phyloP scores from a whole-genome alignment of 345 rosid species.

The Populus pruinosa region DNA sequence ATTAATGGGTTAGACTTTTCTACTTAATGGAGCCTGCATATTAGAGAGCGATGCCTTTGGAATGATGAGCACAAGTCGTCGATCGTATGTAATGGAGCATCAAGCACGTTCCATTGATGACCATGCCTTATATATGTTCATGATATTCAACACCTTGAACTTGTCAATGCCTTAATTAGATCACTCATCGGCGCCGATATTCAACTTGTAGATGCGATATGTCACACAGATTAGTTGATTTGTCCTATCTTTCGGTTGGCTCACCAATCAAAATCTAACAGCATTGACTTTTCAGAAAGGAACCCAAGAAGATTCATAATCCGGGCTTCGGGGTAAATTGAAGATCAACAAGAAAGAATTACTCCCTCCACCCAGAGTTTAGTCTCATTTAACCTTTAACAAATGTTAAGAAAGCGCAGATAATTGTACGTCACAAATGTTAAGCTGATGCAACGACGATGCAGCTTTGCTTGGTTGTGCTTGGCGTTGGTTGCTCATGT shows the following conservation, averaged over 20 bases:
- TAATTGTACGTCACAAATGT: no score
- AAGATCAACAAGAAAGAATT: no score
- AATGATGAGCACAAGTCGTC: neutral
- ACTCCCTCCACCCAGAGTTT: no score
- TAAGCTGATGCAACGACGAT: no score
- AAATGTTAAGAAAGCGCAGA: no score
- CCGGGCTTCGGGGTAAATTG: no score
- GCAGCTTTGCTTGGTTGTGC: no score
- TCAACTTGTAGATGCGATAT: neutral
- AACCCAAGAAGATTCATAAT: no score
- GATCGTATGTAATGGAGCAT: neutral
- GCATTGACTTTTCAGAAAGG: no score
- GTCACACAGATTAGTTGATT: neutral
- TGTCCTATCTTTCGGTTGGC: neutral
- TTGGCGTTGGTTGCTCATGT: no score
- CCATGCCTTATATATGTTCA: neutral
- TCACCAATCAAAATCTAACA: no score
- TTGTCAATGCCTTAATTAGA: neutral
- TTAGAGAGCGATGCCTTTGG: neutral
- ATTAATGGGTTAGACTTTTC: neutral
- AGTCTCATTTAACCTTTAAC: no score
- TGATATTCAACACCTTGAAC: neutral
- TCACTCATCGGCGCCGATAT: neutral
- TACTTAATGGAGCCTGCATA: neutral
- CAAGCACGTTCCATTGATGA: neutral